Evolutionary conservation across 2,329 filamentous ascomycete species (phyloP).

Genomic region (Penicillium sp.): DNA sequence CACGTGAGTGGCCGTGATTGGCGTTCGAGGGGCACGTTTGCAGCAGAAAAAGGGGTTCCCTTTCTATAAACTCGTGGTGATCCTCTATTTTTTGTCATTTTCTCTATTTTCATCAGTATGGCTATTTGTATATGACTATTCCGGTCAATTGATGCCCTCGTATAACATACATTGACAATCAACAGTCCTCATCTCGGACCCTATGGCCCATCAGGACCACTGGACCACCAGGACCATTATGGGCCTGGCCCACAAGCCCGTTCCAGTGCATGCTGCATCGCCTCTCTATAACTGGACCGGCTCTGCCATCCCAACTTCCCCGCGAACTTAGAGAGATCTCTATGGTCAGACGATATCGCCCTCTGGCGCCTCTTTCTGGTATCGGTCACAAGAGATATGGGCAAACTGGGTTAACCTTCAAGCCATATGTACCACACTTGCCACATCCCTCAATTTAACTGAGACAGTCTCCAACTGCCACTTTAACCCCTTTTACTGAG

Average conservation of each 20-base stretch:
- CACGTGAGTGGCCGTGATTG: slow-evolving; percentile 26
- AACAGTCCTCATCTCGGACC: neutral
- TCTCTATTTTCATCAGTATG: neutral
- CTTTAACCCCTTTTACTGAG: slow-evolving; percentile 23
- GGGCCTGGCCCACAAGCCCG: neutral
- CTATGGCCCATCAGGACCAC: neutral
- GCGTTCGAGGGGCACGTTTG: slow-evolving; percentile 20
- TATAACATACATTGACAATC: neutral
- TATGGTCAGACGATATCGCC: slow-evolving; percentile 20
- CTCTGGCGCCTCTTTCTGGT: slow-evolving; percentile 7
- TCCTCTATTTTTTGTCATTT: neutral
- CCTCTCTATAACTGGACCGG: slow-evolving; percentile 15
- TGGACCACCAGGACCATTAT: neutral
- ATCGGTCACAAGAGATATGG: slow-evolving; percentile 1
- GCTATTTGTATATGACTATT: neutral
- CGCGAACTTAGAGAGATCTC: slow-evolving; percentile 8
- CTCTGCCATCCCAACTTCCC: slow-evolving; percentile 11
- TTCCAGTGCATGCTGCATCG: slow-evolving; percentile 6
- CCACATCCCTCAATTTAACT: slow-evolving; percentile 2
- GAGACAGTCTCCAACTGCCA: slow-evolving; percentile 4
- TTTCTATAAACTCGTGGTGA: neutral
- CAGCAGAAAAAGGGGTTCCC: slow-evolving; percentile 22
- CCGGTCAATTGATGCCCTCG: neutral
- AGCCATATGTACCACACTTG: neutral
- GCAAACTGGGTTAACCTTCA: slow-evolving; percentile 2